Evolutionary conservation across 31 red algal genomes (phyloP).

Genomic region (Odonthalia washingtoniensis): DNA sequence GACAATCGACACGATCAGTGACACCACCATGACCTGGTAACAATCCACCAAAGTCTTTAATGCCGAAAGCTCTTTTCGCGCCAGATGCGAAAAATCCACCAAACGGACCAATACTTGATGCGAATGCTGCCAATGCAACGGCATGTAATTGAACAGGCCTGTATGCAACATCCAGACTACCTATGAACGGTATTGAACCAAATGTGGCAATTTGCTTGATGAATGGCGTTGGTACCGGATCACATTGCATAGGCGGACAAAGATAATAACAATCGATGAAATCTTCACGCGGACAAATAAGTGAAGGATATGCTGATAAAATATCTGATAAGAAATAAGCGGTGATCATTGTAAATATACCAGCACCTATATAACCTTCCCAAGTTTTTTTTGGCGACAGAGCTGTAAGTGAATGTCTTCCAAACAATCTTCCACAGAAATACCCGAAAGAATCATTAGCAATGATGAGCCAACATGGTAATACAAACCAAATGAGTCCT

Average conservation of each 20-base stretch:
- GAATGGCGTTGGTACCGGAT: slow-evolving; percentile 56
- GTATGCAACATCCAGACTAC: slow-evolving; percentile 54
- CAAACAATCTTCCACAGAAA: slow-evolving; percentile 88
- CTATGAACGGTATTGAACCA: slow-evolving; percentile 37
- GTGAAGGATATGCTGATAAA: slow-evolving; percentile 74
- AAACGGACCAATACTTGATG: slow-evolving; percentile 90
- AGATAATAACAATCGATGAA: slow-evolving; percentile 84
- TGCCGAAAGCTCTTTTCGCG: slow-evolving; percentile 92
- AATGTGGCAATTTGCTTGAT: slow-evolving; percentile 15
- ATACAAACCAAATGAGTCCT: slow-evolving; percentile 96
- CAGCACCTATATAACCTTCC: slow-evolving; percentile 98
- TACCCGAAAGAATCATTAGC: slow-evolving; percentile 96
- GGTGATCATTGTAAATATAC: slow-evolving; percentile 86
- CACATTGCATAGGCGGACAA: slow-evolving; percentile 65
- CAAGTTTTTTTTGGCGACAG: slow-evolving; percentile 98
- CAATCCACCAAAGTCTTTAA: slow-evolving; percentile 94
- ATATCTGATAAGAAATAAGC: slow-evolving; percentile 77
- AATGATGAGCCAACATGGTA: slow-evolving; percentile 90
- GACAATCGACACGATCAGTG: slow-evolving; percentile 97
- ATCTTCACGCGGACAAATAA: slow-evolving; percentile 93
- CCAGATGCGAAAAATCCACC: slow-evolving; percentile 98
- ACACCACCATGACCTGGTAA: slow-evolving; percentile 97
- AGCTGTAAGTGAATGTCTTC: slow-evolving; percentile 71
- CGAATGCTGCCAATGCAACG: slow-evolving; percentile 81
- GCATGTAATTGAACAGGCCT: slow-evolving; percentile 90